phyloP scores from a whole-genome alignment of 345 rosid genomes.

The Citrus glauca region DNA sequence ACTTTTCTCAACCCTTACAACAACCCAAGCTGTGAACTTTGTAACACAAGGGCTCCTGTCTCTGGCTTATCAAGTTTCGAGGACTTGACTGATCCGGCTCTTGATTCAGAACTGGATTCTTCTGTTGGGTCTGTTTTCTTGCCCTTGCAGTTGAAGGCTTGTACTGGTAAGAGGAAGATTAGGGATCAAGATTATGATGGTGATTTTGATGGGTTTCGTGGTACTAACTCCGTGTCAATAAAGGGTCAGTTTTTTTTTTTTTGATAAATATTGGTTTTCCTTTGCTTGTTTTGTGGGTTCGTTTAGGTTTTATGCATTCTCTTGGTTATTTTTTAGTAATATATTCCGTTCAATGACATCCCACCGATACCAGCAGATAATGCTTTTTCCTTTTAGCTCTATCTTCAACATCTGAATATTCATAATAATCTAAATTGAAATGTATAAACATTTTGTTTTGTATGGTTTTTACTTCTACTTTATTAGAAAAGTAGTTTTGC shows the following conservation, averaged over 20 bases:
- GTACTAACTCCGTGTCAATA: constrained; percentile 24
- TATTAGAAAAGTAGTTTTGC: background rate
- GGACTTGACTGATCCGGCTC: constrained; percentile 42
- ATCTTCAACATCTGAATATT: no score
- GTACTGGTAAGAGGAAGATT: constrained; percentile 57
- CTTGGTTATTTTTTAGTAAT: background rate
- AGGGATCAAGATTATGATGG: constrained; percentile 25
- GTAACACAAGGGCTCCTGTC: constrained; percentile 49
- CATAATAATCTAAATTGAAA: no score
- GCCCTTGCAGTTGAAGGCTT: constrained; percentile 56
- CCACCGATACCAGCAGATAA: no score
- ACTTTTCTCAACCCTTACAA: constrained; percentile 78
- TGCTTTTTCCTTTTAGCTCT: no score
- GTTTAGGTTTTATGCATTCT: background rate
- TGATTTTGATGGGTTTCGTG: constrained; percentile 24
- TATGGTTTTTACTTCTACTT: background rate
- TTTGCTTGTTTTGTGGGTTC: background rate
- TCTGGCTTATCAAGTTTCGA: constrained; percentile 46
- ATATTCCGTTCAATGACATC: background rate
- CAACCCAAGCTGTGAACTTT: constrained; percentile 61
- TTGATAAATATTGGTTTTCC: background rate
- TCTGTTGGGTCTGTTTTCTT: constrained; percentile 84
- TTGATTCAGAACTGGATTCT: constrained; percentile 37
- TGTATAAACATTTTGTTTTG: no score
- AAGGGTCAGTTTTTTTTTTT: constrained; percentile 31